Conservation (phyloP, 345 rosid genomes). For the Brassica napus region Da-Ae NC_063436.1:13664501-13665000, state of each 20-base stretch:
- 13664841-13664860: conserved; percentile 42
- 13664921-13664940: conserved; percentile 28
- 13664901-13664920: conserved; percentile 13
- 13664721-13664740: conserved; percentile 68
- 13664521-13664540: not conserved
- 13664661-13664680: not conserved
- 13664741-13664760: conserved; percentile 46
- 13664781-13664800: conserved; percentile 61
- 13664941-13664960: conserved; percentile 26
- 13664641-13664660: not conserved
- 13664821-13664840: conserved; percentile 48
- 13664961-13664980: conserved; percentile 31
- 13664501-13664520: conserved; percentile 34
- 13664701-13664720: conserved; percentile 52
- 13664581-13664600: conserved; percentile 51
- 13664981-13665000: not conserved
- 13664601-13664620: conserved; percentile 53
- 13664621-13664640: conserved; percentile 12
- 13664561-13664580: not conserved
- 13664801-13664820: conserved; percentile 51
- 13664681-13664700: conserved; percentile 41
- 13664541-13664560: not conserved
- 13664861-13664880: conserved; percentile 47
- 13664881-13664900: conserved; percentile 27
- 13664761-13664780: conserved; percentile 41